A percentile compares a stretch with the other conserved stretches of the same genome.
Evolutionary conservation across 805 yeast genomes (phyloP).

Genomic region (Schwanniomyces pseudopolymorphus): DNA sequence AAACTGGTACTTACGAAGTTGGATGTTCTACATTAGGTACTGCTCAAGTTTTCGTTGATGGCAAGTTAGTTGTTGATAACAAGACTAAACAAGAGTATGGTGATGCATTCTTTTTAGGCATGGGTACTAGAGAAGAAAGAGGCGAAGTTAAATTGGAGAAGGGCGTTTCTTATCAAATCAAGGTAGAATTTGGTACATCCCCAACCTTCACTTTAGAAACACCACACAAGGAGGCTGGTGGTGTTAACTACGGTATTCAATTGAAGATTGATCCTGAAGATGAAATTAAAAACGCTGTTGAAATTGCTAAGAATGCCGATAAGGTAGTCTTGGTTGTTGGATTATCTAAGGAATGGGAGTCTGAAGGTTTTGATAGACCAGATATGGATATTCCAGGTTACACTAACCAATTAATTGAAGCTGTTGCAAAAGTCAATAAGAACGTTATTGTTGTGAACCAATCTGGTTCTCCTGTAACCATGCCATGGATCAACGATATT

Average conservation of each 20-base stretch:
- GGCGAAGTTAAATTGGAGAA: conserved; percentile 37
- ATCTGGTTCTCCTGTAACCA: conserved; percentile 60
- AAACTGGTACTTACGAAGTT: conserved; percentile 48
- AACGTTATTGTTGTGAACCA: conserved; percentile 56
- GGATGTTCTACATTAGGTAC: conserved; percentile 56
- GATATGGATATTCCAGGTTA: conserved; percentile 51
- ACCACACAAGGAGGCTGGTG: conserved; percentile 18
- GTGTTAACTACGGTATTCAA: conserved; percentile 24
- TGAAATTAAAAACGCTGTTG: conserved; percentile 40
- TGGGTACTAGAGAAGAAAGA: conserved; percentile 54
- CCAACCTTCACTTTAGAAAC: conserved; percentile 28
- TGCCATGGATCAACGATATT: conserved; percentile 50
- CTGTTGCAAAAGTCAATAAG: conserved; percentile 46
- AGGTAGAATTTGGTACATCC: conserved; percentile 53
- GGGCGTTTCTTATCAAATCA: conserved; percentile 46
- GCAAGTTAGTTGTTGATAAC: conserved; percentile 54
- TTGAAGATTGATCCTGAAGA: conserved; percentile 17
- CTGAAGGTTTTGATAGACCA: conserved; percentile 58
- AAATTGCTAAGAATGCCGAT: conserved; percentile 49
- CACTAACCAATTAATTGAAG: conserved; percentile 45
- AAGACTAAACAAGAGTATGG: conserved; percentile 52
- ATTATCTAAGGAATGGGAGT: conserved; percentile 54
- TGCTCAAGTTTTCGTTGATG: conserved; percentile 55
- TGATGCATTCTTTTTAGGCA: conserved; percentile 47
- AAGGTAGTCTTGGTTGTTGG: conserved; percentile 55